Conservation (phyloP, 1,139 yeast genomes). For the Blastobotrys illinoisensis region DNA sequence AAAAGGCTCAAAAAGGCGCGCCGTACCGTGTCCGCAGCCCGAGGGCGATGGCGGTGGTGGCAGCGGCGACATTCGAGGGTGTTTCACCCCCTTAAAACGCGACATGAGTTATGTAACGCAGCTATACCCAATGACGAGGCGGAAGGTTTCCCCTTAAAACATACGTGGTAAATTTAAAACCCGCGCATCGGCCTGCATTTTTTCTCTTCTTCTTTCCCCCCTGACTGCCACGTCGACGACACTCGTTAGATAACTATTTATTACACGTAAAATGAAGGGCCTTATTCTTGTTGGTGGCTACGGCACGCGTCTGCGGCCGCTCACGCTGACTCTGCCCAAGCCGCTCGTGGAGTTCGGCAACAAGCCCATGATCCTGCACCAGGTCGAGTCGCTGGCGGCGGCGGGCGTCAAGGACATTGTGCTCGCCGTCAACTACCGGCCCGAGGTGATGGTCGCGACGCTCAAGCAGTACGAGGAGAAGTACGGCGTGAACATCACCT, state of each 20-base stretch:
- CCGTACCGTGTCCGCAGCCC: too few species aligned
- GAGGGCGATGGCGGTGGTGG: too few species aligned
- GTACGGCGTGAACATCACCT: constrained; percentile 91
- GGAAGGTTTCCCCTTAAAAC: not conserved
- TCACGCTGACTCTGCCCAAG: constrained; percentile 93
- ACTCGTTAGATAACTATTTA: not conserved
- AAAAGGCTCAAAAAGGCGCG: too few species aligned
- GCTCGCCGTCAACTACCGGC: constrained; percentile 97
- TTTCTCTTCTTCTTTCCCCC: constrained; percentile 10
- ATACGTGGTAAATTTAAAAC: not conserved
- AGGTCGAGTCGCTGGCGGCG: constrained; percentile 93
- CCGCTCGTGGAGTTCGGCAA: constrained; percentile 98
- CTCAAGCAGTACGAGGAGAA: constrained; percentile 89
- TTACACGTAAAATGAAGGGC: constrained; percentile 67
- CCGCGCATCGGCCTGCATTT: constrained; percentile 3
- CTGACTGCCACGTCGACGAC: constrained; percentile 4
- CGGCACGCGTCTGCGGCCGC: constrained; percentile 99
- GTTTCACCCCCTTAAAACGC: not conserved
- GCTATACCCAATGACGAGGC: not conserved
- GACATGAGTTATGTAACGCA: not conserved
- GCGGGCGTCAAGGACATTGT: constrained; percentile 99
- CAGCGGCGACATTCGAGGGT: too few species aligned
- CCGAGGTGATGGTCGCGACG: constrained; percentile 97
- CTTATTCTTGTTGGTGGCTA: constrained; percentile 98
- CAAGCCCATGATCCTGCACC: constrained; percentile 86